phyloP scores from a whole-genome alignment of 139 green algal genomes.

The Gonium pectorale region DNA sequence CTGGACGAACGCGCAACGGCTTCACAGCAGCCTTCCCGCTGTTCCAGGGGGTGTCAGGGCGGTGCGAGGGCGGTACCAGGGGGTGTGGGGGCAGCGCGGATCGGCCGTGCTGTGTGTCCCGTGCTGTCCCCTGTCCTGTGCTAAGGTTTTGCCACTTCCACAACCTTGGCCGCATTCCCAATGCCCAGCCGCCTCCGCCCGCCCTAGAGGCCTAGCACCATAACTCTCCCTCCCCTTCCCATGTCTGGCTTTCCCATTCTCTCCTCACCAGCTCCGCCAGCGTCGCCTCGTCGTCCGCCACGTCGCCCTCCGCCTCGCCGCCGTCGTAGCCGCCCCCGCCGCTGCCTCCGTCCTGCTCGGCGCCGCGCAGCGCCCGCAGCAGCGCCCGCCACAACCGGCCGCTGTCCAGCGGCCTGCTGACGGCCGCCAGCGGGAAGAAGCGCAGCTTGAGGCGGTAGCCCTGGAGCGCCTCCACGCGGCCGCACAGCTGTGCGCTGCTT shows the following conservation, averaged over 20 bases:
- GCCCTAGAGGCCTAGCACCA: not conserved
- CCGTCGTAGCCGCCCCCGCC: not conserved
- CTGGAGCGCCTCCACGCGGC: conserved; percentile 18
- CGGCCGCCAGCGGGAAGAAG: conserved; percentile 27
- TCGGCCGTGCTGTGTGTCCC: too few species aligned
- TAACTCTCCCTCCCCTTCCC: not conserved
- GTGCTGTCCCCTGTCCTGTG: too few species aligned
- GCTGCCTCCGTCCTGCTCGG: not conserved
- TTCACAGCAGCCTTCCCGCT: too few species aligned
- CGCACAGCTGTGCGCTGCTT: not conserved
- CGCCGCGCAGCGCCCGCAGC: conserved; percentile 11
- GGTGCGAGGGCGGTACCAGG: too few species aligned
- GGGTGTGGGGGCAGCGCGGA: too few species aligned
- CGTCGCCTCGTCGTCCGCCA: not conserved
- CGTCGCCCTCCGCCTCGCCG: not conserved
- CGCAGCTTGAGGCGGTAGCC: conserved; percentile 10
- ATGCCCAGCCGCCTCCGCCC: too few species aligned
- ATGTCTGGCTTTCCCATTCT: not conserved
- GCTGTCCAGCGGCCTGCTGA: not conserved
- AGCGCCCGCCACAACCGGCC: not conserved
- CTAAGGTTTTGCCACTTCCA: too few species aligned
- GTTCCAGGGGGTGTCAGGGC: too few species aligned
- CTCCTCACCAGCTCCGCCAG: conserved; percentile 28
- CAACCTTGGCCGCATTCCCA: too few species aligned
- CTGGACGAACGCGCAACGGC: too few species aligned